Percentiles rank a stretch among this genome's conserved stretches.
Evolutionary conservation across 202 grass and related monocot genomes (phyloP).

Genomic region (Schoenoplectus triqueter): DNA sequence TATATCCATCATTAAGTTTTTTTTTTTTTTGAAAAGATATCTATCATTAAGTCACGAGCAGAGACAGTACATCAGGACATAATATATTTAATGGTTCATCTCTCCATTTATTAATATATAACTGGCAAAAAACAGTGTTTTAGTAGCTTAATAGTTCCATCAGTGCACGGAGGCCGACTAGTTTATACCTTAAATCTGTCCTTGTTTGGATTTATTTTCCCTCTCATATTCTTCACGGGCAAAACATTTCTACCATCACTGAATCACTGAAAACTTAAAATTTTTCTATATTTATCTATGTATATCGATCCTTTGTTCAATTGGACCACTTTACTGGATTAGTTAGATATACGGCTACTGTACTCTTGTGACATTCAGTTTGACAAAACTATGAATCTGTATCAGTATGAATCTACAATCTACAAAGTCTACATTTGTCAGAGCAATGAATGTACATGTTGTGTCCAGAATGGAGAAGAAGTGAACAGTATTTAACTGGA

Average conservation of each 20-base stretch:
- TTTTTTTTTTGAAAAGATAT: no score
- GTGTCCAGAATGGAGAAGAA: background rate
- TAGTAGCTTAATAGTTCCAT: conserved; percentile 13
- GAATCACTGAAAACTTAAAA: background rate
- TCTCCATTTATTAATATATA: conserved; percentile 14
- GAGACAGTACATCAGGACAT: conserved; percentile 30
- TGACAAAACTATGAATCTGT: background rate
- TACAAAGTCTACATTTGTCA: background rate
- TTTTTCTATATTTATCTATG: background rate
- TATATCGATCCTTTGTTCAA: background rate
- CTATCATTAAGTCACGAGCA: conserved; percentile 34
- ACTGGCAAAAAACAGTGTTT: background rate
- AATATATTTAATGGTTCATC: conserved; percentile 2
- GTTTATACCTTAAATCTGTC: conserved; percentile 28
- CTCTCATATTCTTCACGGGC: conserved; percentile 2
- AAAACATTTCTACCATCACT: background rate
- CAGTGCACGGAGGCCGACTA: conserved; percentile 19
- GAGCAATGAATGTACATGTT: background rate
- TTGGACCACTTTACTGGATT: background rate
- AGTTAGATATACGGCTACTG: background rate
- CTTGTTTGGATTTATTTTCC: background rate
- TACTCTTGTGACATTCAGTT: background rate
- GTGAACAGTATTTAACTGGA: conserved; percentile 2
- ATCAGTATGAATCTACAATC: background rate
- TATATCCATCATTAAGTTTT: conserved; percentile 21